A percentile compares a stretch with the other conserved stretches of the same genome.
Evolutionary conservation across 2,329 filamentous ascomycete species (phyloP).

Genomic region (Venturia carpophila): DNA sequence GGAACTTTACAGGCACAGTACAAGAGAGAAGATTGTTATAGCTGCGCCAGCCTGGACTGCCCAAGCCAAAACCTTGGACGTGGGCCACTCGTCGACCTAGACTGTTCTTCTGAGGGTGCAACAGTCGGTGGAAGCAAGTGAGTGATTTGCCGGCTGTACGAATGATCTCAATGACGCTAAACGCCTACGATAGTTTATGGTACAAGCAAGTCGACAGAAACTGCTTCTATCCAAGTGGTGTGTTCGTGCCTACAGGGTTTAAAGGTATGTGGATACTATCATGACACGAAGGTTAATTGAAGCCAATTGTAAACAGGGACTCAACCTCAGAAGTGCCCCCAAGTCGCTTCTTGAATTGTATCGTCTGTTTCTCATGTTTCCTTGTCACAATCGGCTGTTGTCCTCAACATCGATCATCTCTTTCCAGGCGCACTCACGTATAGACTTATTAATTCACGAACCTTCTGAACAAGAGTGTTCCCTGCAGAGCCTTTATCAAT

Average conservation of each 20-base stretch:
- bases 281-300: background rate
- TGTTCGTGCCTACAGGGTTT: background rate
- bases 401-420: too few relatives aligned
- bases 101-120: background rate
- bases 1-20: conserved; percentile 3
- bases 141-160: background rate
- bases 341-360: background rate
- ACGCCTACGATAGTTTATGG: background rate
- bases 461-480: background rate
- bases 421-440: background rate
- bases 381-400: background rate
- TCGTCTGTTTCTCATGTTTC: background rate
- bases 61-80: background rate
- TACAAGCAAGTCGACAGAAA: conserved; percentile 6
- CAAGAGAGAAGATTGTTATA: conserved; percentile 1
- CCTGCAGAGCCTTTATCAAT: too few relatives aligned
- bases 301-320: background rate
- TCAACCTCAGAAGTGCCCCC: background rate
- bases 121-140: background rate
- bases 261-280: background rate
- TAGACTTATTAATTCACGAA: background rate
- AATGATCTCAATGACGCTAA: background rate
- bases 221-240: conserved; percentile 7
- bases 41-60: conserved; percentile 8
- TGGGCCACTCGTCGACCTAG: background rate